Conservation (phyloP, 495 filamentous ascomycete species). For the Talaromyces liani region DNA sequence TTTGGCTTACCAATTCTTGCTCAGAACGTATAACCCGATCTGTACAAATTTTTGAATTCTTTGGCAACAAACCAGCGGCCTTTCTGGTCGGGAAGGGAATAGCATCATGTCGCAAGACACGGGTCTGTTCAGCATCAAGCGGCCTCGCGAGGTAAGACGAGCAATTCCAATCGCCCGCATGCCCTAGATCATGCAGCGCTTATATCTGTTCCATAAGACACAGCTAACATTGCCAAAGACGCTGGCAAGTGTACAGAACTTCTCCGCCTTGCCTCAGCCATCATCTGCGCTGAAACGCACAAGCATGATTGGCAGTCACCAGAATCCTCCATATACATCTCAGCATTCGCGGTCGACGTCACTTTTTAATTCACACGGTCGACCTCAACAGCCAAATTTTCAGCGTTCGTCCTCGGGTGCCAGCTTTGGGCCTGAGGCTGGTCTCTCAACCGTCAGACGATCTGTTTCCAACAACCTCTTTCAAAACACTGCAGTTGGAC, state of each 20-base stretch:
- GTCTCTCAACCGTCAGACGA: constrained; percentile 79
- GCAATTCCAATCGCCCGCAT: constrained; percentile 4
- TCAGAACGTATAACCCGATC: neutral
- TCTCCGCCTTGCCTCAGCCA: constrained; percentile 77
- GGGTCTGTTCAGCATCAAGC: constrained; percentile 64
- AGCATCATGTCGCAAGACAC: constrained; percentile 67
- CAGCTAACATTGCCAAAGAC: constrained; percentile 46
- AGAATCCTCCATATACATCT: constrained; percentile 55
- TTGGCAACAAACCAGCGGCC: neutral
- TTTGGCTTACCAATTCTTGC: neutral
- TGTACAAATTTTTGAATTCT: neutral
- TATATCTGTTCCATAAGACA: constrained; percentile 13
- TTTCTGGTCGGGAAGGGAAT: constrained; percentile 5
- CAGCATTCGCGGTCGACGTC: constrained; percentile 75
- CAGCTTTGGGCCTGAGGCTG: constrained; percentile 61
- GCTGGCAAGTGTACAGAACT: constrained; percentile 68
- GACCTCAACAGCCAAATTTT: constrained; percentile 80
- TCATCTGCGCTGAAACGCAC: constrained; percentile 94
- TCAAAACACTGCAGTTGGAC: constrained; percentile 49
- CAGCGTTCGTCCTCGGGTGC: constrained; percentile 73
- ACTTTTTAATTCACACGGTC: constrained; percentile 77
- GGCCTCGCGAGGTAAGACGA: constrained; percentile 59
- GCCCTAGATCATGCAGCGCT: constrained; percentile 1
- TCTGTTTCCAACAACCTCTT: constrained; percentile 67
- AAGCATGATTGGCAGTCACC: constrained; percentile 65